These are phyloP conservation scores for Pseudopyricularia javanii DNA, from an alignment of 2,329 filamentous ascomycete species.

Conservation along the genomic window DNA sequence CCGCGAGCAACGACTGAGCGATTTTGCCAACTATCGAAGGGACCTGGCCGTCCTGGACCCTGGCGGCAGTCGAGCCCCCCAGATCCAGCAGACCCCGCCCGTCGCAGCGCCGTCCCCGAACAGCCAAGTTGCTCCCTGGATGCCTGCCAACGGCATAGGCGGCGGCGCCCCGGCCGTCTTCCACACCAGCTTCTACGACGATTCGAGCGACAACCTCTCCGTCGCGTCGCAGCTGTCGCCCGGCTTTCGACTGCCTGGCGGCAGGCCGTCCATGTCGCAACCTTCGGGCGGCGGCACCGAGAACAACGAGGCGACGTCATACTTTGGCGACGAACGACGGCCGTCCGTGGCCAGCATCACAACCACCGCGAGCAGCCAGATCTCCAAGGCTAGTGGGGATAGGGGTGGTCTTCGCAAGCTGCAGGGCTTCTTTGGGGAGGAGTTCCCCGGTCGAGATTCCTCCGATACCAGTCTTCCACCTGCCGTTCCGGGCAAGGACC, in stretches of 20 bases:
- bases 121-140: slow-evolving; percentile 47
- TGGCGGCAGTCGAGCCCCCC: slow-evolving; percentile 41
- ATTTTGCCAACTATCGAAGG: slow-evolving; percentile 59
- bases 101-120: slow-evolving; percentile 34
- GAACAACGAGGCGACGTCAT: slow-evolving; percentile 24
- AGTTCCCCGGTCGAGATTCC: slow-evolving; percentile 62
- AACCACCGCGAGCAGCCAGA: slow-evolving; percentile 68
- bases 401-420: slow-evolving; percentile 69
- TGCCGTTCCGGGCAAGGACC: slow-evolving; percentile 40
- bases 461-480: slow-evolving; percentile 57
- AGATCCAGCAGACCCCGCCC: slow-evolving; percentile 46
- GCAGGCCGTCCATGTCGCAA: slow-evolving; percentile 6
- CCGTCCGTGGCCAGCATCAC: slow-evolving; percentile 83
- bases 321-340: slow-evolving; percentile 60
- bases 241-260: slow-evolving; percentile 43
- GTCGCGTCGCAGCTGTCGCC: slow-evolving; percentile 56
- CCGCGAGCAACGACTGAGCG: slow-evolving; percentile 45
- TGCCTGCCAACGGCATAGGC: slow-evolving; percentile 27
- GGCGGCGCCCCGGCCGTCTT: slow-evolving; percentile 19
- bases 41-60: slow-evolving; percentile 58
- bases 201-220: slow-evolving; percentile 60
- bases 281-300: slow-evolving; percentile 29
- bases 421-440: slow-evolving; percentile 86
- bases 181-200: slow-evolving; percentile 55
- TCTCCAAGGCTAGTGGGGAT: slow-evolving; percentile 62